phyloP scores from a whole-genome alignment of 495 filamentous ascomycete species.

The Penicillium riverlandense region DNA sequence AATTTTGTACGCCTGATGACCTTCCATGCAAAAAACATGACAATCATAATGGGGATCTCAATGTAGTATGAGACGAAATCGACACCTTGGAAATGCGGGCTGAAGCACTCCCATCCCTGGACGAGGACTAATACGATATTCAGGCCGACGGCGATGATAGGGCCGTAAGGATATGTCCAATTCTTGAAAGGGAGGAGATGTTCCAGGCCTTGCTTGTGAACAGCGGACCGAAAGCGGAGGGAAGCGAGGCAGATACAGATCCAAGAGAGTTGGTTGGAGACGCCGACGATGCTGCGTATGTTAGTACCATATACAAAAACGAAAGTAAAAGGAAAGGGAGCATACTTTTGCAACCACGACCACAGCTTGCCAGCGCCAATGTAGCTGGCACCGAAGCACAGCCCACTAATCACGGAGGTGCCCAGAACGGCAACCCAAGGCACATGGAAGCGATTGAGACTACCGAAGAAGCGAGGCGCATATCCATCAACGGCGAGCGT shows the following conservation, averaged over 20 bases:
- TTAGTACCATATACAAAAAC: constrained; percentile 2
- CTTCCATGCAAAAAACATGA: constrained; percentile 48
- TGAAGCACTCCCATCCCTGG: constrained; percentile 54
- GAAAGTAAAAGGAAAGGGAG: neutral
- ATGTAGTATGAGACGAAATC: constrained; percentile 48
- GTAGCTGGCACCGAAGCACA: constrained; percentile 55
- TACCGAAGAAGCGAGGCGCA: constrained; percentile 39
- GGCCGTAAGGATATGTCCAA: constrained; percentile 54
- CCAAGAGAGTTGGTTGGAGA: constrained; percentile 59
- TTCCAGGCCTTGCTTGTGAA: constrained; percentile 46
- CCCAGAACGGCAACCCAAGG: constrained; percentile 54
- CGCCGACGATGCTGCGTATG: constrained; percentile 44
- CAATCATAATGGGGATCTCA: constrained; percentile 42
- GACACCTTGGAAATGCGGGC: constrained; percentile 40
- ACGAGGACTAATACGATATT: constrained; percentile 51
- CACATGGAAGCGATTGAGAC: constrained; percentile 47
- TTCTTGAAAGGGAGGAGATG: constrained; percentile 56
- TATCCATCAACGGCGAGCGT: constrained; percentile 40
- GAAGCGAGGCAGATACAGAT: constrained; percentile 52
- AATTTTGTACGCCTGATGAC: constrained; percentile 36
- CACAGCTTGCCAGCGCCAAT: constrained; percentile 53
- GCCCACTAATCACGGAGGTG: constrained; percentile 46
- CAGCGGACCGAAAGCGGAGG: constrained; percentile 49
- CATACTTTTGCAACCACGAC: constrained; percentile 51
- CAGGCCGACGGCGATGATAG: constrained; percentile 41